Percentiles rank a stretch among this genome's conserved stretches.
phyloP scores from a whole-genome alignment of 805 yeast species.

The Candida maesae region DNA sequence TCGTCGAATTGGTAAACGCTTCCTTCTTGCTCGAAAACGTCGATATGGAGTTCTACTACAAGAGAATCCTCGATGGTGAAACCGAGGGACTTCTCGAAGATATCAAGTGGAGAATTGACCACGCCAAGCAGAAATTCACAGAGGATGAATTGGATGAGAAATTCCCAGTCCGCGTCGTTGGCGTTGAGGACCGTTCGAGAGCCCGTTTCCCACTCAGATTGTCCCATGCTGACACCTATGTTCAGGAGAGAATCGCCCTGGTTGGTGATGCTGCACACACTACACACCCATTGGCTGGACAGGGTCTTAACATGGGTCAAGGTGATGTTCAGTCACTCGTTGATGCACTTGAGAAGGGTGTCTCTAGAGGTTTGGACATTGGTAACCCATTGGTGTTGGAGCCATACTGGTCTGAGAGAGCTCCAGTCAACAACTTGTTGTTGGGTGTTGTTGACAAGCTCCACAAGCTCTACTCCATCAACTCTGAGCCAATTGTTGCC shows the following conservation, averaged over 20 bases:
- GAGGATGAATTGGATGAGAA: conserved; percentile 49
- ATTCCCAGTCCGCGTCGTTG: conserved; percentile 64
- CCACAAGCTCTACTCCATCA: conserved; percentile 80
- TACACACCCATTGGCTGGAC: conserved; percentile 96
- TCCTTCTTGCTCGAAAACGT: conserved; percentile 75
- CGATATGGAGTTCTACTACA: conserved; percentile 71
- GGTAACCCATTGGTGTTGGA: conserved; percentile 80
- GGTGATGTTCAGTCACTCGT: conserved; percentile 78
- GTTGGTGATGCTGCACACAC: conserved; percentile 99
- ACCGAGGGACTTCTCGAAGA: conserved; percentile 55
- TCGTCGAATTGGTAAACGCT: conserved; percentile 75
- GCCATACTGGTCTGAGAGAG: conserved; percentile 81
- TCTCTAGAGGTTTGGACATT: conserved; percentile 78
- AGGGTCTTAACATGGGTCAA: conserved; percentile 97
- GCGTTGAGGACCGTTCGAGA: conserved; percentile 58
- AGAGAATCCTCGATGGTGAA: conserved; percentile 34
- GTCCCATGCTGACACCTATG: conserved; percentile 88
- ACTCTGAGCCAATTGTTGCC: conserved; percentile 67
- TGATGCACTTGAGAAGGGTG: conserved; percentile 64
- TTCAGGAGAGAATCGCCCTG: conserved; percentile 80
- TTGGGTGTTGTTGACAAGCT: conserved; percentile 89
- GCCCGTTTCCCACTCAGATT: conserved; percentile 87
- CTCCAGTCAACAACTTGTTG: conserved; percentile 72
- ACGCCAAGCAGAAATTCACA: conserved; percentile 33
- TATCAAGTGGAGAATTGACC: conserved; percentile 63